These are phyloP conservation scores for Exophiala sp. DNA, from an alignment of 2,329 filamentous ascomycete species.

Conservation along the genomic window DNA sequence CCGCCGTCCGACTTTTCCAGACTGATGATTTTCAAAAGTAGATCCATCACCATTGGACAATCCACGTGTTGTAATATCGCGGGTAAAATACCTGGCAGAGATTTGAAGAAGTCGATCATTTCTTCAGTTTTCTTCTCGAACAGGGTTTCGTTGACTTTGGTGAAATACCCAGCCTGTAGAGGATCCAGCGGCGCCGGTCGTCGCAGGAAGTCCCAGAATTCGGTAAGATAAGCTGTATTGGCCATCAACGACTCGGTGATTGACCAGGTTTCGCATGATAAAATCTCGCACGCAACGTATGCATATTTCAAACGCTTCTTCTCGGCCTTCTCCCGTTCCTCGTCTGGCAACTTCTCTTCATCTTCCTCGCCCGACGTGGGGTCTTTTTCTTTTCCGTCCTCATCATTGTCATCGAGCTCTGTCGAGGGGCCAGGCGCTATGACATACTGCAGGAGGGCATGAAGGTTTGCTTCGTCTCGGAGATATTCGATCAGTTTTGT, in stretches of 20 bases:
- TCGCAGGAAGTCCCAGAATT: constrained; percentile 88
- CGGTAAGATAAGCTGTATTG: constrained; percentile 67
- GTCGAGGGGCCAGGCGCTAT: constrained; percentile 61
- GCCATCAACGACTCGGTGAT: constrained; percentile 90
- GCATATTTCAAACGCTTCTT: constrained; percentile 91
- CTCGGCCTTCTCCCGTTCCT: constrained; percentile 65
- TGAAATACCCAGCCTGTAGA: constrained; percentile 94
- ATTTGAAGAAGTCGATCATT: constrained; percentile 86
- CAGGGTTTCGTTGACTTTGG: constrained; percentile 95
- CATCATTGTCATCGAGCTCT: constrained; percentile 48
- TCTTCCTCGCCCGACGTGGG: constrained; percentile 23
- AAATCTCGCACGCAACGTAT: constrained; percentile 84
- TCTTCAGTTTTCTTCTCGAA: constrained; percentile 97
- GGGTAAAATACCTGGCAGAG: constrained; percentile 70
- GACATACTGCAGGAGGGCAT: constrained; percentile 84
- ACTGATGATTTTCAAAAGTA: constrained; percentile 93
- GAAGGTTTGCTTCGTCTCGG: constrained; percentile 76
- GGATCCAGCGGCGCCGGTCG: constrained; percentile 81
- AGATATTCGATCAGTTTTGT: constrained; percentile 95
- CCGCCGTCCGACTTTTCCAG: constrained; percentile 87
- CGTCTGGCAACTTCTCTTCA: constrained; percentile 29
- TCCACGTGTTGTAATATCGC: constrained; percentile 90
- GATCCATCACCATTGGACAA: constrained; percentile 96
- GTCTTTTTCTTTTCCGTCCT: constrained; percentile 34
- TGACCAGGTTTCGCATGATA: constrained; percentile 94